Evolutionary conservation across 2,329 filamentous ascomycete species (phyloP).

Genomic region (Alternaria gansuensis): DNA sequence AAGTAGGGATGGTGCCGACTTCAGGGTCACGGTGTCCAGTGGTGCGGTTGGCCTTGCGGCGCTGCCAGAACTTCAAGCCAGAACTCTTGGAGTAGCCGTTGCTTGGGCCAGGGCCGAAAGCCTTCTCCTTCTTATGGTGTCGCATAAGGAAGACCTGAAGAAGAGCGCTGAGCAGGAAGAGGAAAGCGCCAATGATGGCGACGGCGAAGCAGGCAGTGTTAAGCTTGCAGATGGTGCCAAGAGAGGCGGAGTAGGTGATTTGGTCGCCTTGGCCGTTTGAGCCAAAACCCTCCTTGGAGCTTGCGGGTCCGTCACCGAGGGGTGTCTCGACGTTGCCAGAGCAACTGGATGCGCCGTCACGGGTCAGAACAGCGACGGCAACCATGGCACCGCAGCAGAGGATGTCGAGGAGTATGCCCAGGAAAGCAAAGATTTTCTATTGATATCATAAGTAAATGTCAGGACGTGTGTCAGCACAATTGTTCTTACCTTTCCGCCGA

Average conservation of each 20-base stretch:
- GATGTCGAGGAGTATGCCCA: conserved; percentile 79
- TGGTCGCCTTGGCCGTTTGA: conserved; percentile 54
- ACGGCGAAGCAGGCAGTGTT: conserved; percentile 81
- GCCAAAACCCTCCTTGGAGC: conserved; percentile 60
- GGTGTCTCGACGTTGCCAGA: conserved; percentile 68
- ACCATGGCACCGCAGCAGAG: conserved; percentile 80
- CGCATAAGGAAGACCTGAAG: conserved; percentile 74
- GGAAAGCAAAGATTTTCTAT: conserved; percentile 68
- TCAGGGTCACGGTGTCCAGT: conserved; percentile 55
- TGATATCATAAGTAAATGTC: not conserved
- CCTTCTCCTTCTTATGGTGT: conserved; percentile 77
- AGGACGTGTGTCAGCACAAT: too few relatives aligned
- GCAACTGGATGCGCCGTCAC: conserved; percentile 73
- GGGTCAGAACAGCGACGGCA: conserved; percentile 80
- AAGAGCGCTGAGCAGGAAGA: conserved; percentile 77
- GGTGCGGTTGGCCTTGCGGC: conserved; percentile 48
- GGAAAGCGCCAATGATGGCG: conserved; percentile 76
- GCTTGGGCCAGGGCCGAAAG: conserved; percentile 70
- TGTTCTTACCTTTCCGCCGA: conserved; percentile 70
- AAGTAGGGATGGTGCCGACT: conserved; percentile 47
- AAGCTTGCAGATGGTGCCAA: conserved; percentile 74
- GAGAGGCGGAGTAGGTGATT: conserved; percentile 56
- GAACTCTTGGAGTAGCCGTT: conserved; percentile 74
- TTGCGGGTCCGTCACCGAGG: conserved; percentile 72
- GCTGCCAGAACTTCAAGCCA: conserved; percentile 59